Percentiles rank a stretch among this genome's conserved stretches.
Evolutionary conservation across 2,329 filamentous ascomycete species (phyloP).

Genomic region (Arthroderma sp.): DNA sequence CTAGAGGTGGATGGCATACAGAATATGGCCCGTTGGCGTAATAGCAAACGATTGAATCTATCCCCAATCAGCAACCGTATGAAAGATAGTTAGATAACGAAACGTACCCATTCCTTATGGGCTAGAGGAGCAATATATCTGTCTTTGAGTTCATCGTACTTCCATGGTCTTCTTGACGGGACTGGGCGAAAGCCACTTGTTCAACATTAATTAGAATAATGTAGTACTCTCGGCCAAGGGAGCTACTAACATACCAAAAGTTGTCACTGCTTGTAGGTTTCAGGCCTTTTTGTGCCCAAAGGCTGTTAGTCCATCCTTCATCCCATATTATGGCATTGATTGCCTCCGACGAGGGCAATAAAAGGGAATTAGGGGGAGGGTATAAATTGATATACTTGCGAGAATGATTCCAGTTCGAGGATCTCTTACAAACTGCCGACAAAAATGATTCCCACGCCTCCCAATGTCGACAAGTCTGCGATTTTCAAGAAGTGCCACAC

Average conservation of each 20-base stretch:
- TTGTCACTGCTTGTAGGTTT: not conserved
- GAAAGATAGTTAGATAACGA: not conserved
- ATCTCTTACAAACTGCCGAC: slow-evolving; percentile 18
- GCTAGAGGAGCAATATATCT: not conserved
- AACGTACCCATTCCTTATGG: slow-evolving; percentile 9
- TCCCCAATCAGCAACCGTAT: not conserved
- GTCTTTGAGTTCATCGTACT: slow-evolving; percentile 2
- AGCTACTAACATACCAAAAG: slow-evolving; percentile 6
- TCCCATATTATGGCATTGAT: no score
- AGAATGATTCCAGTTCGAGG: slow-evolving; percentile 23
- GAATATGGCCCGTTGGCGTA: slow-evolving; percentile 20
- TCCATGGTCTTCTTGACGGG: slow-evolving; percentile 3
- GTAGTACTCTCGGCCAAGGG: not conserved
- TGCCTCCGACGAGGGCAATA: not conserved
- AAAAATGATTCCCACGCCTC: not conserved
- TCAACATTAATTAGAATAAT: not conserved
- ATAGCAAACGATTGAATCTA: slow-evolving; percentile 15
- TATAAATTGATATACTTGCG: slow-evolving; percentile 18
- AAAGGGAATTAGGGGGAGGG: not conserved
- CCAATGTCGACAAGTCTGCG: slow-evolving; percentile 21
- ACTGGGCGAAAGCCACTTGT: slow-evolving; percentile 3
- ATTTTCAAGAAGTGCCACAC: slow-evolving; percentile 21
- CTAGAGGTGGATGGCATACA: slow-evolving; percentile 3
- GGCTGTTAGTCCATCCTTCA: no score
- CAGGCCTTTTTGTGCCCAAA: not conserved